Conservation (phyloP, 306 rosid species). For the Lathyrus oleraceus region DNA sequence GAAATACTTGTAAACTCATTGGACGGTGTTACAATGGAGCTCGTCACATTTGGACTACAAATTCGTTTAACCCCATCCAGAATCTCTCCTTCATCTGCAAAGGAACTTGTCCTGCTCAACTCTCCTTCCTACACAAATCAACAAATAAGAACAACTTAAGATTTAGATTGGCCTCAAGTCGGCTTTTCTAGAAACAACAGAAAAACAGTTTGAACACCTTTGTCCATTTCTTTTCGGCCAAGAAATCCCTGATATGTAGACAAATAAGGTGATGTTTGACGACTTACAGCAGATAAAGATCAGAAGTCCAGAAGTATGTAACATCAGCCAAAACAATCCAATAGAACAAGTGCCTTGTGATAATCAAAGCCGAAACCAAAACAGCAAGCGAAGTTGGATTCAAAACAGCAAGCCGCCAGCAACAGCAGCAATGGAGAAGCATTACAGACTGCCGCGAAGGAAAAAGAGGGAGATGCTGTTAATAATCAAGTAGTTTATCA, state of each 20-base stretch:
- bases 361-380: too few species aligned
- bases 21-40: slow-evolving; percentile 43
- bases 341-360: too few species aligned
- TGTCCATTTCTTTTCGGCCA: background rate
- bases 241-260: slow-evolving; percentile 9
- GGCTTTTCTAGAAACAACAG: slow-evolving; percentile 9
- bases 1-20: slow-evolving; percentile 37
- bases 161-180: background rate
- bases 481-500: too few species aligned
- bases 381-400: too few species aligned
- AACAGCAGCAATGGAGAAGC: too few species aligned
- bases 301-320: too few species aligned
- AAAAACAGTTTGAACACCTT: slow-evolving; percentile 5
- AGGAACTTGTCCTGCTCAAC: slow-evolving; percentile 54
- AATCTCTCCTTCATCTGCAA: slow-evolving; percentile 61
- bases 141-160: slow-evolving; percentile 15
- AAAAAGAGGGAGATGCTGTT: too few species aligned
- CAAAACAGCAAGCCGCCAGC: too few species aligned
- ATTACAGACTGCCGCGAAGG: too few species aligned
- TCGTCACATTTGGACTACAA: slow-evolving; percentile 54
- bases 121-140: slow-evolving; percentile 49
- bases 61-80: slow-evolving; percentile 54
- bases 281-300: slow-evolving; percentile 51
- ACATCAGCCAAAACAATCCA: too few species aligned
- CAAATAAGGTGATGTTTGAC: slow-evolving; percentile 3